These are phyloP conservation scores for Oenanthe sinensis DNA, from an alignment of 129 eudicot genomes.

Conservation along the genomic window DNA sequence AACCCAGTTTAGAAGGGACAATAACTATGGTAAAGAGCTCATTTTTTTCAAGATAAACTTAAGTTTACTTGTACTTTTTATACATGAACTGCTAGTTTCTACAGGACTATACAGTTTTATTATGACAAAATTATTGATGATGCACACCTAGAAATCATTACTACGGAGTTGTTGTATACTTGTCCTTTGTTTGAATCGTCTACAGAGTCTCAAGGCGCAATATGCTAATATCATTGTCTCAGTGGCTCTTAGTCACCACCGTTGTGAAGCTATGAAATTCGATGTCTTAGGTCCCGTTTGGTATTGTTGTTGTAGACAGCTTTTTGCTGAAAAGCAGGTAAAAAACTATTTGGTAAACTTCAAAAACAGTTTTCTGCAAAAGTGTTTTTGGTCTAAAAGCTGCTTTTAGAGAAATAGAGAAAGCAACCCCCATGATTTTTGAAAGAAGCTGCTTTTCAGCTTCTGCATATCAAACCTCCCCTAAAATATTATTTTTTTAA, in stretches of 20 bases:
- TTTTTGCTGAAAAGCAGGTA: too few relatives aligned
- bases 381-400: too few relatives aligned
- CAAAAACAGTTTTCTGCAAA: too few relatives aligned
- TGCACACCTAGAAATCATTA: background rate
- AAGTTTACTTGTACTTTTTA: background rate
- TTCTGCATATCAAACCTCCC: too few relatives aligned
- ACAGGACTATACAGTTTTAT: background rate
- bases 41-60: background rate
- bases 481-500: too few relatives aligned
- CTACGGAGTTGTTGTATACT: background rate
- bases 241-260: background rate
- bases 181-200: background rate
- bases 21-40: constrained; percentile 54
- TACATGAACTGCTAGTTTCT: background rate
- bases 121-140: background rate
- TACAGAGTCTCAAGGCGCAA: background rate
- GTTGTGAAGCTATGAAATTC: background rate
- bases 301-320: too few relatives aligned
- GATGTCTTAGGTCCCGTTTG: background rate
- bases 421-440: too few relatives aligned
- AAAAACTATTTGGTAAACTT: too few relatives aligned
- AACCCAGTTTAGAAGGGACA: constrained; percentile 95
- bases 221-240: background rate
- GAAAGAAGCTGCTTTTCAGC: too few relatives aligned
- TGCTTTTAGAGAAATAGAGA: too few relatives aligned